These are phyloP conservation scores for Pugionium cornutum DNA, from an alignment of 345 rosid genomes.

Conservation along the genomic window DNA sequence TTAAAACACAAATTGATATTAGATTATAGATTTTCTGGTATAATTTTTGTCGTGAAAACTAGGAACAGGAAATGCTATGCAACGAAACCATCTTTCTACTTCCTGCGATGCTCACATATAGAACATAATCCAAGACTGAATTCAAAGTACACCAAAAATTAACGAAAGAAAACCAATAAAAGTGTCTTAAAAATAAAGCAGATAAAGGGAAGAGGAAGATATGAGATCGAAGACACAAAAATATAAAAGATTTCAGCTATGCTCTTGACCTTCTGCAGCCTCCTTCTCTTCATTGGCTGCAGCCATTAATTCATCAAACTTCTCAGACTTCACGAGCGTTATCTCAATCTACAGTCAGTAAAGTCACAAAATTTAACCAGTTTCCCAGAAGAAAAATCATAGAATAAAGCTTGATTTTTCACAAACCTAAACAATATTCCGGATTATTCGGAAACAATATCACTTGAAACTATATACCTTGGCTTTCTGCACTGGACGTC, in stretches of 20 bases:
- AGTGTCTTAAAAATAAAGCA: conserved; percentile 25
- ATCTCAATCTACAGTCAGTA: conserved; percentile 67
- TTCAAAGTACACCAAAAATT: conserved; percentile 23
- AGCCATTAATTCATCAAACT: conserved; percentile 89
- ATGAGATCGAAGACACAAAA: conserved; percentile 9
- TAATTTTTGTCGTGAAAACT: neutral
- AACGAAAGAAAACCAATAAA: conserved; percentile 21
- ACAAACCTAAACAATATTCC: neutral
- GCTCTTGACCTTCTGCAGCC: conserved; percentile 52
- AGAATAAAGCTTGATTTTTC: neutral
- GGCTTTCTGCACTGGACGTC: conserved; percentile 80
- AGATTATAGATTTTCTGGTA: too few species aligned
- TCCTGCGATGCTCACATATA: conserved; percentile 14
- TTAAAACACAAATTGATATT: too few species aligned
- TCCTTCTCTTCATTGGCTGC: conserved; percentile 70
- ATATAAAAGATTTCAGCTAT: conserved; percentile 35
- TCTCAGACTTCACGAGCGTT: conserved; percentile 68
- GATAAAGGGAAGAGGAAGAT: conserved; percentile 5
- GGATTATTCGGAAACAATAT: neutral
- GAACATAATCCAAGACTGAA: conserved; percentile 9
- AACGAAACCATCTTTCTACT: neutral
- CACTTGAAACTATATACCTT: conserved; percentile 46
- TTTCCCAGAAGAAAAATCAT: neutral
- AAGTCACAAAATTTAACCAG: neutral
- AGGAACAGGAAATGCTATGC: neutral